A percentile compares a stretch with the other conserved stretches of the same genome.
phyloP scores from a whole-genome alignment of 2,329 filamentous ascomycete species.

The Penicillium hordei region DNA sequence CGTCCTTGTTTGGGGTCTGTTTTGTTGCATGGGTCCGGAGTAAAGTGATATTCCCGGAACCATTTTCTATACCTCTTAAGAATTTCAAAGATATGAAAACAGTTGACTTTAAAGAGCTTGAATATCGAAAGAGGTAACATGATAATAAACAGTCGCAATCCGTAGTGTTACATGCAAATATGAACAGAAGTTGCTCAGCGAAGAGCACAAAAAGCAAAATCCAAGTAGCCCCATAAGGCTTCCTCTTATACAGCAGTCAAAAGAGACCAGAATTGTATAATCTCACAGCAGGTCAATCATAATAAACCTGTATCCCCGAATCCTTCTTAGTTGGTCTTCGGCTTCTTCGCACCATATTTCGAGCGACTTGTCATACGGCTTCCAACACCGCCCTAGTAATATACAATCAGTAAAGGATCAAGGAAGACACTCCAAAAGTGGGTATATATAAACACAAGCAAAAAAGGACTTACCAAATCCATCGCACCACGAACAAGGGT shows the following conservation, averaged over 20 bases:
- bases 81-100: neutral
- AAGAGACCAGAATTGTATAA: slow-evolving; percentile 3
- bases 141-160: slow-evolving; percentile 3
- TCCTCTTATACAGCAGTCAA: neutral
- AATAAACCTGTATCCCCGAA: neutral
- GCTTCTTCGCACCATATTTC: slow-evolving; percentile 99
- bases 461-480: slow-evolving; percentile 71
- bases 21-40: slow-evolving; percentile 22
- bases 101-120: neutral
- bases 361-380: slow-evolving; percentile 81
- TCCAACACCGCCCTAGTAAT: slow-evolving; percentile 76
- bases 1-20: slow-evolving; percentile 6
- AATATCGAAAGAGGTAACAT: neutral
- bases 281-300: slow-evolving; percentile 2
- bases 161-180: slow-evolving; percentile 15
- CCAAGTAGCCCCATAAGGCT: neutral
- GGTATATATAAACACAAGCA: neutral
- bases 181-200: slow-evolving; percentile 5
- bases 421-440: neutral
- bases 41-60: slow-evolving; percentile 14
- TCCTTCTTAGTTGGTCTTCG: slow-evolving; percentile 66
- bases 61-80: slow-evolving; percentile 13
- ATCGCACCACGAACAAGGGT: slow-evolving; percentile 86
- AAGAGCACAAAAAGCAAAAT: slow-evolving; percentile 2
- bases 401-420: slow-evolving; percentile 27